These are phyloP conservation scores for Yarrowia bubula DNA, from an alignment of 805 yeast genomes.

Conservation along the genomic window DNA sequence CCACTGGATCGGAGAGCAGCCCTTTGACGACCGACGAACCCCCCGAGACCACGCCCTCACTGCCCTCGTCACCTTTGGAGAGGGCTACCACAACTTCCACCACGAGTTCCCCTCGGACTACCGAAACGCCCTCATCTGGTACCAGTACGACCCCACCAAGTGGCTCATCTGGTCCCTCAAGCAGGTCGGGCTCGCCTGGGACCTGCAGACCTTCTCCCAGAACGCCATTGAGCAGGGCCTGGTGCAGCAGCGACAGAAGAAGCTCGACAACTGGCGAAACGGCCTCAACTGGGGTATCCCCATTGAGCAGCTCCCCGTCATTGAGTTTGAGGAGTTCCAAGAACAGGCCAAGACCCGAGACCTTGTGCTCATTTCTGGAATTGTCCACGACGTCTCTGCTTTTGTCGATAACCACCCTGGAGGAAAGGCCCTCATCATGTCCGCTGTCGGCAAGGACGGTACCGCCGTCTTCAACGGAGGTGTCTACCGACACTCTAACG, in stretches of 20 bases:
- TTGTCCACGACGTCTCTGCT: conserved; percentile 90
- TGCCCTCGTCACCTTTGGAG: conserved; percentile 76
- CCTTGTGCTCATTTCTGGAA: conserved; percentile 80
- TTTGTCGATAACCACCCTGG: conserved; percentile 94
- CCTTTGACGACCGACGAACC: conserved; percentile 71
- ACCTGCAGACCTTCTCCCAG: conserved; percentile 54
- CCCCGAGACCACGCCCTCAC: conserved; percentile 66
- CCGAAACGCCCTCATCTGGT: conserved; percentile 68
- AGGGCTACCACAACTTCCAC: conserved; percentile 89
- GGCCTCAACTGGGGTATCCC: conserved; percentile 93
- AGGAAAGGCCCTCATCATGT: conserved; percentile 71
- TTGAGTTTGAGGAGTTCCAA: conserved; percentile 54
- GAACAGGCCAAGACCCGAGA: conserved; percentile 53
- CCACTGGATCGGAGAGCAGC: conserved; percentile 71
- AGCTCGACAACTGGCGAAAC: conserved; percentile 71
- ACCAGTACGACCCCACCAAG: conserved; percentile 85
- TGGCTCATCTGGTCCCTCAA: conserved; percentile 58
- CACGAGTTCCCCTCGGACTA: conserved; percentile 94
- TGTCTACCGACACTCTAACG: conserved; percentile 88
- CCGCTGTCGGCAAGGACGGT: conserved; percentile 90
- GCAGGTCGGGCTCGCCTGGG: conserved; percentile 56
- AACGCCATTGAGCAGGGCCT: conserved; percentile 67
- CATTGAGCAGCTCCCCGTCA: conserved; percentile 75
- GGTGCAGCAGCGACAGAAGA: conserved; percentile 78
- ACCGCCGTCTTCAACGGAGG: conserved; percentile 95